Percentiles rank a stretch among this genome's conserved stretches.
Evolutionary conservation across 805 yeast genomes (phyloP).

Genomic region (Metschnikowia dekortorum): DNA sequence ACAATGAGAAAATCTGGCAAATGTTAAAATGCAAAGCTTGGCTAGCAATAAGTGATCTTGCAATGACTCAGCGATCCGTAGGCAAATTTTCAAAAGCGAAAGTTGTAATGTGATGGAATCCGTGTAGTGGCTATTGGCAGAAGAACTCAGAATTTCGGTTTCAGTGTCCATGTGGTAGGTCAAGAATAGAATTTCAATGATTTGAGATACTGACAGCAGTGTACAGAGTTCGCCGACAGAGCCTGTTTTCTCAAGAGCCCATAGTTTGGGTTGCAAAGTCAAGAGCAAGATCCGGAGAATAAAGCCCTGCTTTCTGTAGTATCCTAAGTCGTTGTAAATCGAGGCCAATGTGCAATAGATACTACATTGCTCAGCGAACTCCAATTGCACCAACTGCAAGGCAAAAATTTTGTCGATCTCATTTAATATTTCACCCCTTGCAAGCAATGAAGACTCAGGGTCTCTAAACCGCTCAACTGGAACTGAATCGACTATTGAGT

Average conservation of each 20-base stretch:
- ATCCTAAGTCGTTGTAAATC: constrained; percentile 56
- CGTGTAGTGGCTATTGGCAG: constrained; percentile 21
- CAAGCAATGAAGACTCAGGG: constrained; percentile 16
- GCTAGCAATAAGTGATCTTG: constrained; percentile 37
- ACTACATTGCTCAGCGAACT: constrained; percentile 49
- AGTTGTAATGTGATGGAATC: constrained; percentile 57
- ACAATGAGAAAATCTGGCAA: constrained; percentile 53
- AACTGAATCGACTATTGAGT: constrained; percentile 34
- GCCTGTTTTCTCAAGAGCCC: constrained; percentile 3
- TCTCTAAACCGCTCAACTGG: constrained; percentile 2
- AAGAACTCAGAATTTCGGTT: constrained; percentile 23
- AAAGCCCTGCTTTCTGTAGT: constrained; percentile 65
- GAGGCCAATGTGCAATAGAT: constrained; percentile 64
- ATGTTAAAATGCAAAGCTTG: constrained; percentile 48
- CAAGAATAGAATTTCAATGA: constrained; percentile 47
- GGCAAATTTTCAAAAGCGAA: constrained; percentile 48
- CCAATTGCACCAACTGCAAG: constrained; percentile 32
- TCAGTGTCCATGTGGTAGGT: constrained; percentile 50
- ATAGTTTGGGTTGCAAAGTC: constrained; percentile 41
- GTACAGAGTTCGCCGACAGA: constrained; percentile 1
- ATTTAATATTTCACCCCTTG: constrained; percentile 38
- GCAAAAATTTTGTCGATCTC: constrained; percentile 35
- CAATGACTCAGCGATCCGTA: constrained; percentile 50
- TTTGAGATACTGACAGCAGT: constrained; percentile 24
- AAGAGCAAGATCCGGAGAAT: constrained; percentile 62